These are phyloP conservation scores for Pseudogymnoascus sp. DNA, from an alignment of 2,329 filamentous ascomycete species.

Conservation along the genomic window DNA sequence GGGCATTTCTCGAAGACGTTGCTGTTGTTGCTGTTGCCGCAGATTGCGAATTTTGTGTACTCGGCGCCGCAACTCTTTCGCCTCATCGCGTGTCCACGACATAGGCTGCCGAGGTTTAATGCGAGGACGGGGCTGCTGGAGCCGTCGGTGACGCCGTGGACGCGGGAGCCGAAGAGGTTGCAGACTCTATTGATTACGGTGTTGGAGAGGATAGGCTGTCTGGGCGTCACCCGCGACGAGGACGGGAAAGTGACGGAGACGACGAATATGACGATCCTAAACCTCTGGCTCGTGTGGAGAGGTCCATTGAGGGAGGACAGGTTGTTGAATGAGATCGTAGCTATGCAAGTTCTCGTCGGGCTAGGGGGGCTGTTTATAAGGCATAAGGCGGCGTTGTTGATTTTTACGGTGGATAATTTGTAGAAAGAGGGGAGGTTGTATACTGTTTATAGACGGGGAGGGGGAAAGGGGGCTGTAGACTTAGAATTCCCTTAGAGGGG, in stretches of 20 bases:
- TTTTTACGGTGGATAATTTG: slow-evolving; percentile 87
- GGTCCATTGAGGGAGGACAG: slow-evolving; percentile 83
- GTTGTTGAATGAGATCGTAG: slow-evolving; percentile 69
- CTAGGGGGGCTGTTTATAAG: slow-evolving; percentile 76
- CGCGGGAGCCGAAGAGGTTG: slow-evolving; percentile 61
- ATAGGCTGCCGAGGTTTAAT: slow-evolving; percentile 85
- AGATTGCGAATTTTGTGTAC: slow-evolving; percentile 95
- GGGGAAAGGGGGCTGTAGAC: not conserved
- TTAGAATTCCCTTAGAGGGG: not conserved
- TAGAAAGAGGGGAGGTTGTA: slow-evolving; percentile 14
- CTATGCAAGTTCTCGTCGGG: slow-evolving; percentile 69
- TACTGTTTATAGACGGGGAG: not conserved
- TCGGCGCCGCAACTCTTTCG: slow-evolving; percentile 87
- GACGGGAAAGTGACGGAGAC: slow-evolving; percentile 67
- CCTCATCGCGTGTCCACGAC: slow-evolving; percentile 82
- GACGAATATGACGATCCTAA: slow-evolving; percentile 86
- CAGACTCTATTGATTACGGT: slow-evolving; percentile 57
- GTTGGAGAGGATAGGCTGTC: slow-evolving; percentile 8
- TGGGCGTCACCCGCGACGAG: slow-evolving; percentile 59
- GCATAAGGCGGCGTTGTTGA: slow-evolving; percentile 74
- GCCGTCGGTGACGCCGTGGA: slow-evolving; percentile 73
- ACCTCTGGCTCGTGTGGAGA: slow-evolving; percentile 93
- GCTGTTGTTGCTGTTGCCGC: slow-evolving; percentile 79
- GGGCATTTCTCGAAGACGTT: slow-evolving; percentile 98
- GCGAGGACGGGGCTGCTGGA: slow-evolving; percentile 76